Evolutionary conservation across 768 basidiomycete species (phyloP).

Genomic region (Guyanaporus albipodus): DNA sequence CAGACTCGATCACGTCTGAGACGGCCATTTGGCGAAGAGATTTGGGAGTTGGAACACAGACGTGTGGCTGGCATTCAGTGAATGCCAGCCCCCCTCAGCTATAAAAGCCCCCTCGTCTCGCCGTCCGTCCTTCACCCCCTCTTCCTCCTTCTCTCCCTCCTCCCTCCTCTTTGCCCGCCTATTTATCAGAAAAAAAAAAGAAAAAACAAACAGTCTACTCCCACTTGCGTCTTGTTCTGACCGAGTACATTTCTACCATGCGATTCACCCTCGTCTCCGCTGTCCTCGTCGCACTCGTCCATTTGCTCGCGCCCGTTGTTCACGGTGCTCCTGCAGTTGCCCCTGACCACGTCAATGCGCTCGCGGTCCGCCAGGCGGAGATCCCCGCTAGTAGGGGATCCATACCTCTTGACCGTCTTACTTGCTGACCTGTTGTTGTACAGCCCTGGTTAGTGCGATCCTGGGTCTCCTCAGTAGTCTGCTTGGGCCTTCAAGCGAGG

Average conservation of each 20-base stretch:
- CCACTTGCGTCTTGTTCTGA: conserved; percentile 17
- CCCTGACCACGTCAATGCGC: conserved; percentile 1
- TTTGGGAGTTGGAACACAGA: conserved; percentile 60
- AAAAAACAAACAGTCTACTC: conserved; percentile 20
- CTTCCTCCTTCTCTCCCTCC: background rate
- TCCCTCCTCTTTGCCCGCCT: conserved; percentile 8
- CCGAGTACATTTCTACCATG: conserved; percentile 26
- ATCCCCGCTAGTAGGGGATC: no score
- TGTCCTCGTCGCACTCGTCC: conserved; percentile 17
- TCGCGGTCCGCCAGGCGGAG: conserved; percentile 6
- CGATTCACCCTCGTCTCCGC: conserved; percentile 18
- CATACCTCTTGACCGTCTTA: background rate
- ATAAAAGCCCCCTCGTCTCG: conserved; percentile 16
- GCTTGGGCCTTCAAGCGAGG: no score
- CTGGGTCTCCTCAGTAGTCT: accelerated
- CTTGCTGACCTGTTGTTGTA: background rate
- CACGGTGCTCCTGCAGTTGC: conserved; percentile 14
- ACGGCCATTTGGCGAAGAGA: conserved; percentile 40
- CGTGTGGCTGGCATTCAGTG: conserved; percentile 24
- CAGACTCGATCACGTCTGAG: background rate
- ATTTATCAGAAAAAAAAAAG: conserved; percentile 13
- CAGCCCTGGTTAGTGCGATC: conserved; percentile 2
- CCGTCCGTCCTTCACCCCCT: background rate
- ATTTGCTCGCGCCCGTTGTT: conserved; percentile 13
- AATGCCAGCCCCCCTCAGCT: conserved; percentile 9